Base-by-base conservation (phyloP, 2,329 filamentous ascomycete genomes). In the Fusarium robinianum region DNA sequence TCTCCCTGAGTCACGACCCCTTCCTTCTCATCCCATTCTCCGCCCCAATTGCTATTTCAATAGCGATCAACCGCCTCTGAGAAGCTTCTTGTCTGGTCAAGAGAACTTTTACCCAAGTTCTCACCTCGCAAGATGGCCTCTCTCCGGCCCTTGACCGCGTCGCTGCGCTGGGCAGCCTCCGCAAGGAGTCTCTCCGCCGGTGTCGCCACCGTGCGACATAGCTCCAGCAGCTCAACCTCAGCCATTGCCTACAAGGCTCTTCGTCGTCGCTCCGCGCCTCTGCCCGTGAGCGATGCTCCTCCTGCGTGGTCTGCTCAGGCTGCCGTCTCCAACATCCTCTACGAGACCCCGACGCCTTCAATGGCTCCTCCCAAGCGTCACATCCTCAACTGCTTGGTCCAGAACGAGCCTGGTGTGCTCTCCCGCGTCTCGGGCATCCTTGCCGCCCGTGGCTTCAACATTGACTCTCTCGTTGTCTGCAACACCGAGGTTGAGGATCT, bases 391-490 rank as follows among this genome's bases (percentile, higher is more conserved):
- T 99, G 94, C 69, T 81, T 99, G 51, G 94, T 99, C 49, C 94
- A 99, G 73, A 99, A 99, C 74, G 94, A 99, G 76, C 94, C 94
- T 9, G 94, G 94, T 74, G 94, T 99, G 44, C 78, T 99, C 46
- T 97, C 92, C 38, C 90, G 94, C 49, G 89, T 99, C 8, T 97
- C 94, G 1, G 94, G 94, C 41, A 97, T 99, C 65, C 78, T 99
- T 22, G 94, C 94, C 9, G 94, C 94, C 29, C 84, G 94, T 46
- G 94, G 94, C 56, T 99, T 99, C 83, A 99, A 99, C 77, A 99
- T 99, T 64, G 94, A 99, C 79, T 95, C 88, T 41, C 78, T 99
- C 53, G 94, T 99, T 41, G 94, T 99, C 50, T 99, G 94, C 77
- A 94, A 88, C 72, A 99, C 94, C 51, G 94, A 99, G 72, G 91